Evolutionary conservation across 2,329 filamentous ascomycete species (phyloP).

Genomic region (Talaromyces albobiverticillius): DNA sequence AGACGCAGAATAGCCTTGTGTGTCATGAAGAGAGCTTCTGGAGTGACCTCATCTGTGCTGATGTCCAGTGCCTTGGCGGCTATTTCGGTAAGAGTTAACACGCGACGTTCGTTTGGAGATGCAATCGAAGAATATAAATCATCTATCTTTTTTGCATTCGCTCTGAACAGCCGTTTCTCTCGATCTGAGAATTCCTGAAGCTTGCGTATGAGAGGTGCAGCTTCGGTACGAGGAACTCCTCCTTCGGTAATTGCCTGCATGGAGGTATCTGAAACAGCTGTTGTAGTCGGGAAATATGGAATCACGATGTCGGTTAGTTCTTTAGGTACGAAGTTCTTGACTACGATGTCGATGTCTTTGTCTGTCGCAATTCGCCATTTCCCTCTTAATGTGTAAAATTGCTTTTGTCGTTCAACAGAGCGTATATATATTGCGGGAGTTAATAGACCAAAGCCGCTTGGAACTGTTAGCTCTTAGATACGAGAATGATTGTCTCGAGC

Average conservation of each 20-base stretch:
- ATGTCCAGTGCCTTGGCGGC: conserved; percentile 32
- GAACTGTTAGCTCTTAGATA: conserved; percentile 1
- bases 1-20: conserved; percentile 31
- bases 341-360: conserved; percentile 45
- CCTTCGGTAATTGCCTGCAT: conserved; percentile 39
- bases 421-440: conserved; percentile 40
- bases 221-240: conserved; percentile 38
- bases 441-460: conserved; percentile 25
- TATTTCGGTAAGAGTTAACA: conserved; percentile 37
- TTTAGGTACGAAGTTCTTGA: conserved; percentile 48
- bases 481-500: not conserved
- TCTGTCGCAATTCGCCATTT: conserved; percentile 42
- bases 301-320: conserved; percentile 47
- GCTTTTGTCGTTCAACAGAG: conserved; percentile 38
- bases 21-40: conserved; percentile 32
- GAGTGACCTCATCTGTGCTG: conserved; percentile 27
- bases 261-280: conserved; percentile 24
- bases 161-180: conserved; percentile 33
- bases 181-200: conserved; percentile 33
- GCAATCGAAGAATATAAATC: conserved; percentile 37
- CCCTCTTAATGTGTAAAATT: conserved; percentile 43
- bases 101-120: conserved; percentile 31
- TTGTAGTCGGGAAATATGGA: conserved; percentile 48
- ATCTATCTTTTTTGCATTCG: conserved; percentile 33
- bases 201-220: conserved; percentile 33